phyloP scores from a whole-genome alignment of 179 eudicot genomes.

The Corrigiola litoralis region DNA sequence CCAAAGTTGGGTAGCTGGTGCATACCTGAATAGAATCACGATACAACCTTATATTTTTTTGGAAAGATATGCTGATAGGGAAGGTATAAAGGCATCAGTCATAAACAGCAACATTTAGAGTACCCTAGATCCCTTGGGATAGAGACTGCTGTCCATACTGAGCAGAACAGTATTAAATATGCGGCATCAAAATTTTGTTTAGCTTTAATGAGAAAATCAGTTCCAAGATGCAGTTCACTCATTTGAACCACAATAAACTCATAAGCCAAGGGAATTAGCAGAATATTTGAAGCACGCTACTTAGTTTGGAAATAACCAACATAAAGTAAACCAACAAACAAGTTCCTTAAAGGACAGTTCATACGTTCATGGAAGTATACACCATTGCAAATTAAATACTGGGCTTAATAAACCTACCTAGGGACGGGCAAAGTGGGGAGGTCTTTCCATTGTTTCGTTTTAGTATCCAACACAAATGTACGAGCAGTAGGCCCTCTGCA shows the following conservation, averaged over 20 bases:
- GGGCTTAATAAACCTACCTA: slow-evolving; percentile 42
- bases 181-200: neutral
- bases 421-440: slow-evolving; percentile 86
- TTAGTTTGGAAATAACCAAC: too few relatives aligned
- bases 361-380: neutral
- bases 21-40: slow-evolving; percentile 57
- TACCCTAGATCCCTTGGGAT: too few relatives aligned
- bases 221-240: neutral
- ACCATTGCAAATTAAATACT: neutral
- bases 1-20: slow-evolving; percentile 98
- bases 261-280: neutral
- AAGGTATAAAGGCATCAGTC: neutral
- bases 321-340: too few relatives aligned
- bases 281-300: neutral
- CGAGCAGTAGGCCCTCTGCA: slow-evolving; percentile 94
- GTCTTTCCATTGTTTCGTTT: slow-evolving; percentile 73
- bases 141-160: neutral
- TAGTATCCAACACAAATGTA: slow-evolving; percentile 77
- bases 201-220: neutral
- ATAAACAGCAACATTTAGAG: neutral
- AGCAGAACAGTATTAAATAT: neutral
- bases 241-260: neutral
- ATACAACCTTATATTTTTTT: neutral
- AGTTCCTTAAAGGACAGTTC: neutral
- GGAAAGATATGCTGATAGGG: neutral